Base-by-base conservation (phyloP, 192 early-diverging fungal species). In the Jimgerdemannia flammicorona region DNA sequence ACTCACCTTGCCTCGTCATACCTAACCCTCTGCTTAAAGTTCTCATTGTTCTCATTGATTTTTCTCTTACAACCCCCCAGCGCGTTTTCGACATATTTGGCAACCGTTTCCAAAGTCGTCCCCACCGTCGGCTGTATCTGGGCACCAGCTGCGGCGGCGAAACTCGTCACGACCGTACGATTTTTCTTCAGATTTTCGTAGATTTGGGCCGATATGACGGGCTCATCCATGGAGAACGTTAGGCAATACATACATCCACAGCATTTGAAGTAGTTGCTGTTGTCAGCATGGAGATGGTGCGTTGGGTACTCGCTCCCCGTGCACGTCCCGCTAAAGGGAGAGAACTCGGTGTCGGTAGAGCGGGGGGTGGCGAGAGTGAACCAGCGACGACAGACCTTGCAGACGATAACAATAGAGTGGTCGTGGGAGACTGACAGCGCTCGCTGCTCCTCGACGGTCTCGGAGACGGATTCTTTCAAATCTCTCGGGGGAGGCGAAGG, bases 1-100 rank as follows among this genome's bases (percentile, higher is more conserved):
- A 65, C 49, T 44, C 84, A 87, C 86, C 76, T 85, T 3, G 39
- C 54, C 3, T 71, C 64, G 43, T 83, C 84, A 19, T 80, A 44
- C 7, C 79, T 77, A 29, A 87, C 75, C 43, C 74, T 75, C 14
- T 19, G 44, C n/a, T 66, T 65, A 71, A 85, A 84, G 3, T 68
- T 44, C 3, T 73, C 72, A 8, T 81, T 84, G 7, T 72, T 59
- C 10, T 72, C 43, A 64, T 85, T 87, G 43, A 87, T 79, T 20
- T 79, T 71, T 19, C 81, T 73, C 14, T 70, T 65, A 8, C n/a
- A 19, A 8, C 77, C 77, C 4, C 71, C 68, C 0, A 79, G 43
- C 4, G 79, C 65, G 68, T 79, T 77, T 8, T 76, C 73, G 44
- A 79, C 76, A 67, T 79, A 82, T 11, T 54, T 17, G 11, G 71